Base-by-base conservation (phyloP, 1,139 yeast genomes). In the Candida freyschussii region DNA sequence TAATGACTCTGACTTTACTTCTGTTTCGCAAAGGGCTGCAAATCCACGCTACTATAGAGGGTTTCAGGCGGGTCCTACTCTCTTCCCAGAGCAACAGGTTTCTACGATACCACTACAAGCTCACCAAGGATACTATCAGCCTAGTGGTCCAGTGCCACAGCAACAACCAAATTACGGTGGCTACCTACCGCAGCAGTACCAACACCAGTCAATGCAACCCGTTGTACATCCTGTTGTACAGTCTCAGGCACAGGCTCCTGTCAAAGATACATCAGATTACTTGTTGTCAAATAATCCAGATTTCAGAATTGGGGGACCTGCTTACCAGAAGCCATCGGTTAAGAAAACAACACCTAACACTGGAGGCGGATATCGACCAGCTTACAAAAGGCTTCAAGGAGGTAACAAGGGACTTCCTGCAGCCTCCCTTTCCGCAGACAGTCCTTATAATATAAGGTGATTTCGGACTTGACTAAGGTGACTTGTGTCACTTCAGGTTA, bases 11-110 rank as follows among this genome's bases (percentile, higher is more conserved):
- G 81, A 81, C 53, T 80, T 82, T 53, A 84, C 94, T 0, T 78
- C 89, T 34, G 84, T 83, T 3, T 80, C 91, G 9, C 93, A 83
- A 58, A 65, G 93, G 51, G 86, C 78, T 13, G 69, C 75, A 11
- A 81, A 82, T 53, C 83, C 85, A 14, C 60, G 64, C 22, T 78
- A 75, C 48, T 64, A 40, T 30, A 37, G 47, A 32, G 44, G 40
- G 16, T 23, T 34, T 35, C 44, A 39, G 15, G 8, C 17, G 7
- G 50, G 48, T 2, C 50, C 50, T 19, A 26, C 40, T 7, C 36
- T 47, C 5, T 43, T 44, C 34, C 50, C 50, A 16, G 27, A 40
- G 38, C 30, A 21, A 28, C 21, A 30, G 25, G 12, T 22, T 11
- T 13, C 28, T 14, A 13, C 27, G 24, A 17, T 10, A 14, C 9